Conservation (phyloP, 148 eudicot species). For the Mesembryanthemum crystallinum region DNA sequence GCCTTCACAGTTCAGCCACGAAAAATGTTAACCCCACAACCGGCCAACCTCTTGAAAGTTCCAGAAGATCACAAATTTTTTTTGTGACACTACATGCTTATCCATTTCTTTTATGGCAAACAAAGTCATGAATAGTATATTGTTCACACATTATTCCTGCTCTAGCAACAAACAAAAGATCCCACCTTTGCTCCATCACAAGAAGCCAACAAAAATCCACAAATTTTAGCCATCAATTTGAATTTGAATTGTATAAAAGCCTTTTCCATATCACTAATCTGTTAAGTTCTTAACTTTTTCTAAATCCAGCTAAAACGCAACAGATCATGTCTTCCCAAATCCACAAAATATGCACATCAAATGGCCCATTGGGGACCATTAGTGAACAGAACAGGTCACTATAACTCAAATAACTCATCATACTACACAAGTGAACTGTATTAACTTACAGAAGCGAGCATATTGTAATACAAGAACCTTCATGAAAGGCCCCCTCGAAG, state of each 20-base stretch:
- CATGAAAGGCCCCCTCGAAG: too few species aligned
- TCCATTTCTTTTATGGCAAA: background rate
- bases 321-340: background rate
- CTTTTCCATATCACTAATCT: background rate
- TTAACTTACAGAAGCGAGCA: background rate
- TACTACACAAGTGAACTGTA: too few species aligned
- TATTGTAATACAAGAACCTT: slow-evolving; percentile 13
- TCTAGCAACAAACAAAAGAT: background rate
- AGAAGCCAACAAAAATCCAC: background rate
- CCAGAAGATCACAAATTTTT: background rate
- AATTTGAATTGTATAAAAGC: background rate
- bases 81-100: background rate
- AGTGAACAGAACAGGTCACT: background rate
- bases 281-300: background rate
- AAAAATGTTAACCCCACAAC: too few species aligned
- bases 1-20: too few species aligned
- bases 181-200: slow-evolving; percentile 1
- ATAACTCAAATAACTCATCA: background rate
- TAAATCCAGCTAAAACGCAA: background rate
- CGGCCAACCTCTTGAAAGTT: too few species aligned
- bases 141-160: background rate
- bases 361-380: slow-evolving; percentile 4
- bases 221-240: background rate
- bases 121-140: background rate
- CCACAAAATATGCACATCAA: slow-evolving; percentile 3